Conservation (phyloP, 2,329 filamentous ascomycete genomes). For the Microdochium paspali region DNA sequence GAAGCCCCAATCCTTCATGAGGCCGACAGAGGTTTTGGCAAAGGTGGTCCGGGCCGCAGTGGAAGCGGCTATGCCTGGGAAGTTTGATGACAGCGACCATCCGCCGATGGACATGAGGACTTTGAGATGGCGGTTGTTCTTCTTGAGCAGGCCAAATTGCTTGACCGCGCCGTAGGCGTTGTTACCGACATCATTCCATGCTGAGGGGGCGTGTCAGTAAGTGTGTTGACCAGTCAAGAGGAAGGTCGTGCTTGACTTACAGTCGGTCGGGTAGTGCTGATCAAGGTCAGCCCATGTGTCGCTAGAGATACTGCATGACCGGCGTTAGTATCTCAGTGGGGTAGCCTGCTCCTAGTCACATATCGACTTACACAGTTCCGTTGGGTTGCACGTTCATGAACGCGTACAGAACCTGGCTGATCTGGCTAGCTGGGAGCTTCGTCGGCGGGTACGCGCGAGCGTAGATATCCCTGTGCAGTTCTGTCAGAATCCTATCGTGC, state of each 20-base stretch:
- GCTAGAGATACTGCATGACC: constrained; percentile 40
- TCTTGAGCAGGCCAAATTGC: constrained; percentile 70
- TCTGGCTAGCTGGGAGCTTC: constrained; percentile 56
- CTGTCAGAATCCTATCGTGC: neutral
- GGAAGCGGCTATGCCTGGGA: constrained; percentile 57
- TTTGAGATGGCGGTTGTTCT: constrained; percentile 68
- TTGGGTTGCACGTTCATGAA: constrained; percentile 68
- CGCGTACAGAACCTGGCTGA: constrained; percentile 72
- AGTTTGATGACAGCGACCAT: constrained; percentile 75
- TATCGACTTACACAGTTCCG: constrained; percentile 56
- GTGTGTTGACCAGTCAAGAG: neutral
- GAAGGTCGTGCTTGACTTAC: constrained; percentile 20
- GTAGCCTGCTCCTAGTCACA: constrained; percentile 4
- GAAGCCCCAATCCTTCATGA: constrained; percentile 66
- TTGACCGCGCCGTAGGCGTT: constrained; percentile 78
- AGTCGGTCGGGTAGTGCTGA: constrained; percentile 64
- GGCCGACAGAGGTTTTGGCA: constrained; percentile 55
- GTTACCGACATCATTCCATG: constrained; percentile 52
- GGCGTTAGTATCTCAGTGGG: neutral
- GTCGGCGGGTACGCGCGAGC: constrained; percentile 62
- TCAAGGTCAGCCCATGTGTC: constrained; percentile 63
- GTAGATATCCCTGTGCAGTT: constrained; percentile 54
- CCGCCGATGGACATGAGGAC: constrained; percentile 74
- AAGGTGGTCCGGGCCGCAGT: constrained; percentile 54
- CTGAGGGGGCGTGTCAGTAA: constrained; percentile 12